A percentile compares a stretch with the other conserved stretches of the same genome.
phyloP scores from a whole-genome alignment of 2,329 filamentous ascomycete species.

The Colletotrichum camelliae region DNA sequence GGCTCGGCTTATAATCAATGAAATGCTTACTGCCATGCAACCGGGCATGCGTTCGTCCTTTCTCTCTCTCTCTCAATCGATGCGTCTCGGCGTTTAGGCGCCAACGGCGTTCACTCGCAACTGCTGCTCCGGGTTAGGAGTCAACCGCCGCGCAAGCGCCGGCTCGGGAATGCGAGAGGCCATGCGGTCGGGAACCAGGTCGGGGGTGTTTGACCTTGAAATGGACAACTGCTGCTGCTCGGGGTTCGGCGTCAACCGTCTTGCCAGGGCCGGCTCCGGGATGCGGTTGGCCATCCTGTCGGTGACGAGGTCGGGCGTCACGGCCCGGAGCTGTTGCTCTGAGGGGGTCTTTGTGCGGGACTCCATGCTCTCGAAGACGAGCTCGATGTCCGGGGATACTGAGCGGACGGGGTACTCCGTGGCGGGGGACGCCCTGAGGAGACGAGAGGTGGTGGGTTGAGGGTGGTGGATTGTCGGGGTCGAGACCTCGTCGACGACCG shows the following conservation, averaged over 20 bases:
- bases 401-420: constrained; percentile 61
- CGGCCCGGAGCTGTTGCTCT: constrained; percentile 39
- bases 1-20: not conserved
- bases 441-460: constrained; percentile 60
- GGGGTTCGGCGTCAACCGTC: constrained; percentile 53
- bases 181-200: constrained; percentile 67
- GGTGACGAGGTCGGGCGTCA: constrained; percentile 65
- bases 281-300: constrained; percentile 62
- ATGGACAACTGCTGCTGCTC: constrained; percentile 35
- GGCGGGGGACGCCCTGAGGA: constrained; percentile 59
- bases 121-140: constrained; percentile 54
- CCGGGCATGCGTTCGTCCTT: not conserved
- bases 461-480: constrained; percentile 55
- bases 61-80: not conserved
- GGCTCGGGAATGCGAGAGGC: constrained; percentile 60
- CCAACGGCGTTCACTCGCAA: constrained; percentile 30
- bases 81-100: constrained; percentile 16
- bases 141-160: constrained; percentile 46
- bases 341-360: constrained; percentile 37
- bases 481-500: constrained; percentile 47
- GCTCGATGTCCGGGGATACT: constrained; percentile 14
- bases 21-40: not conserved
- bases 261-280: constrained; percentile 49
- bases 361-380: constrained; percentile 18
- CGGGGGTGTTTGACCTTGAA: constrained; percentile 50